phyloP scores from a whole-genome alignment of 108 stramenopile genomes.

The Chaetoceros tenuissimus region DNA sequence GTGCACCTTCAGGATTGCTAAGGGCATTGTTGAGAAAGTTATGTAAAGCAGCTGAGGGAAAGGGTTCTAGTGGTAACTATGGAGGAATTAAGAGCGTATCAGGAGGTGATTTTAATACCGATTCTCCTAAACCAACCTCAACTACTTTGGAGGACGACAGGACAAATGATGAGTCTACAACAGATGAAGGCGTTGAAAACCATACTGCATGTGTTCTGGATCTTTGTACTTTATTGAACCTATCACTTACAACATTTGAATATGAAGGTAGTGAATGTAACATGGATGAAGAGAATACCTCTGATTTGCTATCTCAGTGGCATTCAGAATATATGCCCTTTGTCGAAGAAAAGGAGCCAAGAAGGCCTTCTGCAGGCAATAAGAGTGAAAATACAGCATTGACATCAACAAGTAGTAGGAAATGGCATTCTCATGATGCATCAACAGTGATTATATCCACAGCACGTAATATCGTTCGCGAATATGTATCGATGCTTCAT shows the following conservation, averaged over 20 bases:
- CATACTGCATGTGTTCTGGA: conserved; percentile 57
- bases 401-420: conserved; percentile 44
- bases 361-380: conserved; percentile 3
- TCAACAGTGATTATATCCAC: conserved; percentile 64
- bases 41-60: conserved; percentile 39
- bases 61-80: conserved; percentile 38
- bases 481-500: conserved; percentile 48
- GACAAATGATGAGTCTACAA: conserved; percentile 1
- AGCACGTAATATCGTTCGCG: conserved; percentile 65
- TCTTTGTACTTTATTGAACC: conserved; percentile 69
- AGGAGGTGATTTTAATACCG: conserved; percentile 10
- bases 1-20: conserved; percentile 66
- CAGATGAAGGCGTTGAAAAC: conserved; percentile 17
- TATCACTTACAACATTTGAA: conserved; percentile 64
- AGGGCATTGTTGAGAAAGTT: conserved; percentile 76
- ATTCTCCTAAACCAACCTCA: background rate
- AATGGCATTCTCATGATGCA: conserved; percentile 78
- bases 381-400: conserved; percentile 1
- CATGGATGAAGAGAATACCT: conserved; percentile 20
- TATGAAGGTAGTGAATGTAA: conserved; percentile 65
- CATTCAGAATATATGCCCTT: background rate
- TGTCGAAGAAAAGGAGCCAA: conserved; percentile 2
- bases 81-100: conserved; percentile 32
- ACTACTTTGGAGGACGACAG: conserved; percentile 2
- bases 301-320: background rate